Evolutionary conservation across 2,329 filamentous ascomycete genomes (phyloP).

Genomic region (Talaromyces sp.): DNA sequence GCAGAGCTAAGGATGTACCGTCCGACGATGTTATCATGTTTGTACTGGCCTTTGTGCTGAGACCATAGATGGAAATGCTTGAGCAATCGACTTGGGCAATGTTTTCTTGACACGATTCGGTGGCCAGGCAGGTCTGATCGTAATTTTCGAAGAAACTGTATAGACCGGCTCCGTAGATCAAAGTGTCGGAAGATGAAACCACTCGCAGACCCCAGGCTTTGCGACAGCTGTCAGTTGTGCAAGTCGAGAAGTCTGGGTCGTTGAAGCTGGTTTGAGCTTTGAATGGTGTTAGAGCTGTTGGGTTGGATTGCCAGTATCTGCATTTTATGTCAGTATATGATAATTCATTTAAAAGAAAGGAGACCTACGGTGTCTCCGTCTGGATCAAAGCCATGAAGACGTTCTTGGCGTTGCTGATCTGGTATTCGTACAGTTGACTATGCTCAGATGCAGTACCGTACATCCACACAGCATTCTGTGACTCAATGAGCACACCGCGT

Average conservation of each 20-base stretch:
- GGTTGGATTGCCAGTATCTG: conserved; percentile 73
- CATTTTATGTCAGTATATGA: neutral
- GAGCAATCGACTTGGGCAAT: conserved; percentile 69
- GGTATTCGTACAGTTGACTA: conserved; percentile 68
- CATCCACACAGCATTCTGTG: conserved; percentile 72
- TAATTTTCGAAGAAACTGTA: conserved; percentile 87
- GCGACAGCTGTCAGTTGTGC: conserved; percentile 54
- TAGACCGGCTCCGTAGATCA: conserved; percentile 66
- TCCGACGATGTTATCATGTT: conserved; percentile 61
- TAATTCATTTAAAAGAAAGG: neutral
- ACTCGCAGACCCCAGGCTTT: conserved; percentile 75
- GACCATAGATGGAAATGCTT: conserved; percentile 58
- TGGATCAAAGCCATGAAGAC: conserved; percentile 81
- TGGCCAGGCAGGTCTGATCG: conserved; percentile 61
- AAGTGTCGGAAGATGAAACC: conserved; percentile 60
- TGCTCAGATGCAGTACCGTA: conserved; percentile 67
- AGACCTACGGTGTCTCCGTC: conserved; percentile 73
- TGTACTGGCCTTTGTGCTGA: conserved; percentile 68
- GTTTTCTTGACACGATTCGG: conserved; percentile 68
- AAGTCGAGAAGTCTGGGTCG: conserved; percentile 63
- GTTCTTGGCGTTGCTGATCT: conserved; percentile 69
- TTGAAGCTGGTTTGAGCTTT: conserved; percentile 31
- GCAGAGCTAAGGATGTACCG: conserved; percentile 32
- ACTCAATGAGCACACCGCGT: conserved; percentile 76
- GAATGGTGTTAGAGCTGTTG: conserved; percentile 56